Conservation (phyloP, 129 eudicot genomes). For the Calendula officinalis region DNA sequence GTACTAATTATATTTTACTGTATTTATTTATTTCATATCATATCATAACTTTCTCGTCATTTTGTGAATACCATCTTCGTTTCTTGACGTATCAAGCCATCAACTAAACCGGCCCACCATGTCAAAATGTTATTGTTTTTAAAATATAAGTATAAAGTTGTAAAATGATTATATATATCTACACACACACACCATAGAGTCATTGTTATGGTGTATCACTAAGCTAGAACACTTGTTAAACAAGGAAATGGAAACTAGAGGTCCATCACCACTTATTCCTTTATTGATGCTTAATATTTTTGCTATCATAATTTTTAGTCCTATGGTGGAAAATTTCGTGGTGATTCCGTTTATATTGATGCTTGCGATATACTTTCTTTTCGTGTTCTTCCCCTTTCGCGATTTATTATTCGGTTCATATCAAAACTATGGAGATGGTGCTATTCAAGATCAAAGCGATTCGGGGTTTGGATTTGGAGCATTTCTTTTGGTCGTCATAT, state of each 20-base stretch:
- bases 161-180: background rate
- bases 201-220: conserved; percentile 24
- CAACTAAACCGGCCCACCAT: conserved; percentile 20
- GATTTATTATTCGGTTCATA: conserved; percentile 10
- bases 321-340: conserved; percentile 32
- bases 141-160: background rate
- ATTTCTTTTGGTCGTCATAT: conserved; percentile 38
- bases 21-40: background rate
- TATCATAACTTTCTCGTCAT: conserved; percentile 7
- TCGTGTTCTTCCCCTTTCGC: conserved; percentile 17
- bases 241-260: conserved; percentile 41
- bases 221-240: conserved; percentile 6
- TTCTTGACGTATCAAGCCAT: conserved; percentile 11
- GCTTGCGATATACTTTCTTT: conserved; percentile 24
- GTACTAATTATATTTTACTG: conserved; percentile 2
- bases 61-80: conserved; percentile 12
- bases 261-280: conserved; percentile 66
- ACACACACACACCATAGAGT: conserved; percentile 7
- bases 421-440: conserved; percentile 20
- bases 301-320: conserved; percentile 41
- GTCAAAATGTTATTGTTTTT: background rate
- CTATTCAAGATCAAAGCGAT: conserved; percentile 20
- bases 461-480: conserved; percentile 35
- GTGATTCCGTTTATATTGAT: conserved; percentile 34
- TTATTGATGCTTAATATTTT: conserved; percentile 48